Base-by-base conservation (phyloP, 2,329 filamentous ascomycete genomes). In the Phaeophleospora eucalypticola region DNA sequence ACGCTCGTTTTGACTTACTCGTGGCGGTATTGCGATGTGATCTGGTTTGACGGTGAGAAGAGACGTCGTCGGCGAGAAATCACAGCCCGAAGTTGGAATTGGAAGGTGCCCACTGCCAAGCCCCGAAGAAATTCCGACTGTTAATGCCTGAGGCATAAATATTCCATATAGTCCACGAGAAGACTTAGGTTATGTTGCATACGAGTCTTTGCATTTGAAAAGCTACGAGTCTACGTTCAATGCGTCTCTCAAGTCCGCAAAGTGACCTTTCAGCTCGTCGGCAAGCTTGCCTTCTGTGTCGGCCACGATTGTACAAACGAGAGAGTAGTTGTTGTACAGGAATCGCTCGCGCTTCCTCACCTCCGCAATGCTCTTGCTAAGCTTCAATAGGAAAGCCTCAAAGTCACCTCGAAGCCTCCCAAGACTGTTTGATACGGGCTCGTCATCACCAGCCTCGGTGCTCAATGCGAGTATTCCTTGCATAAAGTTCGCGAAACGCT, bases 291-390 rank as follows among this genome's bases (percentile, higher is more conserved):
- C 88, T 9, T 78, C 76, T 3, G 81, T 78, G 59, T 91, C 74
- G 20, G 70, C 73, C 48, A 98, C 86, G 52, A 98, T 96, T 9
- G 93, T 96, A 60, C 89, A 75, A n/a, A 98, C 80, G 54, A 98
- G 75, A 44, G 88, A 94, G 68, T 95, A 97, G 67, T 98, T 98
- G 65, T 97, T 98, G 64, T 87, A 93, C 60, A 98, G 68, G 64
- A 97, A 97, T 36, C 93, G 77, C 57, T 91, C 86, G 56, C 85
- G 78, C 71, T 94, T 94, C 63, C 88, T 81, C 53, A 80, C 77
- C 61, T 95, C 91, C 1, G 77, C 82, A 52, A 90, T 87, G 0
- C 75, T 74, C 57, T 88, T 85, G 62, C 87, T 86, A 49, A 90
- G 75, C 63, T 86, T 89, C 4, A 80, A 80, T 51, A 98, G 68